Base-by-base conservation (phyloP, 164 flowering plant genomes). In the Cinnamomum micranthum region DNA sequence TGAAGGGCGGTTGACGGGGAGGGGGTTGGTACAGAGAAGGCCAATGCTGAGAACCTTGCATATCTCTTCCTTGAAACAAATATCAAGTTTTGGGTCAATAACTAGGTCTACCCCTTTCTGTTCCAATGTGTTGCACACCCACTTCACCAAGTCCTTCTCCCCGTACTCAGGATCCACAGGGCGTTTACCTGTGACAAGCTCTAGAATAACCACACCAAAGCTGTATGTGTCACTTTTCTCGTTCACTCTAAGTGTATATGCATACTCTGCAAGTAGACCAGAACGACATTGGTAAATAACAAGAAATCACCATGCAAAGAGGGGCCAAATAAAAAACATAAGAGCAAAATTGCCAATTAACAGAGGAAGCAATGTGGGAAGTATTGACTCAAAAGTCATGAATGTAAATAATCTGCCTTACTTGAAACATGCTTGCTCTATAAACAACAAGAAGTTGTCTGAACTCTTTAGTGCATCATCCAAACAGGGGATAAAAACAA, bases 171-270 rank as follows among this genome's bases (percentile, higher is more conserved):
- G 87, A 71, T 92, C 98, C 4, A 88, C 81, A 0, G 99, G 97
- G 25, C 64, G 91, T 70, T 79, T 90, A 15, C 99, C 94, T 0
- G 99, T 92, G 1, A 95, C 88, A 72, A 93, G 71, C 81, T 95
- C 99, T 2, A 95, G 88, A 65, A 95, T 79, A 0, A 95, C 98
- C 70, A 95, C 96, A 0, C 99, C 99, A 31, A 92, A 95, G 79
- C 99, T 95, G 88, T 95, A 95, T 7, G 85, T 91, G 75, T 95
- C 99, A 25, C 99, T 95, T 89, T 95, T 95, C 84, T 95, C 99
- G 10, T 90, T 95, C 81, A 95, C 98, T 52, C 97, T 81, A 4
- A 92, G 92, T 0, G 99, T 93, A 81, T 93, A 95, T 0, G 96
- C 99, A 80, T 95, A 95, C 82, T 95, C 99, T 95, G 90, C 84